Evolutionary conservation across 192 early-diverging fungal species (phyloP), one percentile per base, ranked within the genome.

Genomic region (Entomortierella lignicola): DNA sequence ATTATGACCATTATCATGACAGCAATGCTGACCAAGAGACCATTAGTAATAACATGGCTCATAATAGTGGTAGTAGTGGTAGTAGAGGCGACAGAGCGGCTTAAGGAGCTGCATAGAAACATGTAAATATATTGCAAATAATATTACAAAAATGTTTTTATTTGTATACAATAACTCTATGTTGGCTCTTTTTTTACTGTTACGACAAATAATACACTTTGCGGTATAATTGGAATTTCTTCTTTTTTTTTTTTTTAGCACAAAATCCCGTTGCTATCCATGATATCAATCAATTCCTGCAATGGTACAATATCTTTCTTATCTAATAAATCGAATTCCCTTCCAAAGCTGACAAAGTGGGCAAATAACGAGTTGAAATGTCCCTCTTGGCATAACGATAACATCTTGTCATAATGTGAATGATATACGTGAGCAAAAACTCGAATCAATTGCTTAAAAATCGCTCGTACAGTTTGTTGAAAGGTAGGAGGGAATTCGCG

Each of bases 341-440:
- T 89, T 32, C 90, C 90, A 83, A 99, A 99, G 13, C 93, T 93
- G 43, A 95, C 88, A 80, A 99, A 94, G 71, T 99, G 96, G 1
- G 97, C 94, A 90, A 97, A 97, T 13, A 99, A 84, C 4, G 97
- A 94, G 87, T 99, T 99, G 65, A 98, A 89, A 70, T 99, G 97
- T 0, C 89, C 89, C 70, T 99, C 96, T 47, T 92, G 89, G 32
- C 85, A 86, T 27, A 98, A 73, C 73, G 91, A 91, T 32, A 97
- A 81, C 39, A 99, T 86, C 72, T 93, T 90, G 56, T 92, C 92
- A 66, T 94, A 97, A 79, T 99, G 97, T 11, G 87, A 72, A 81
- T 94, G 92, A 81, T 97, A 99, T 32, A 99, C 94, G 77, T 99
- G 97, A 3, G 92, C 94, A 77, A 99, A 91, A 15, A 99, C 86